Conservation (phyloP, 1,139 yeast genomes). For the Taiozyma onychis region DNA sequence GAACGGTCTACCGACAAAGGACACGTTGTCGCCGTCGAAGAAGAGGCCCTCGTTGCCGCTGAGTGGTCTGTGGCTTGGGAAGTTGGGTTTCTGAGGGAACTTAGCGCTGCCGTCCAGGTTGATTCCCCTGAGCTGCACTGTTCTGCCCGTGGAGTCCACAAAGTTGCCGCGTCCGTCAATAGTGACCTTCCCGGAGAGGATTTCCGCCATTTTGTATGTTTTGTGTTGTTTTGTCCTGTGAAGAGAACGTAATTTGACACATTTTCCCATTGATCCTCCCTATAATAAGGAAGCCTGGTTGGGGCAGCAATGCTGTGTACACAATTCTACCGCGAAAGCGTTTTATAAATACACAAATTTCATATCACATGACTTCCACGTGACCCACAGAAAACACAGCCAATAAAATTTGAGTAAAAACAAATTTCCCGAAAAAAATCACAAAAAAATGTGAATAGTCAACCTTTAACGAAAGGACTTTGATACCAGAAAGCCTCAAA, state of each 20-base stretch:
- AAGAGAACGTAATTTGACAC: too few relatives aligned
- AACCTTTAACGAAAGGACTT: too few relatives aligned
- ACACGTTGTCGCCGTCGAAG: conserved; percentile 63
- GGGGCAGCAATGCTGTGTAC: too few relatives aligned
- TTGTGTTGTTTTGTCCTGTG: neutral
- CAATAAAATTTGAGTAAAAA: conserved; percentile 16
- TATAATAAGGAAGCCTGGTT: too few relatives aligned
- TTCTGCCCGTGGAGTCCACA: conserved; percentile 54
- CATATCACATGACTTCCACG: neutral
- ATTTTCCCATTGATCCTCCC: too few relatives aligned
- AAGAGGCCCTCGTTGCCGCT: conserved; percentile 40
- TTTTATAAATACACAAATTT: too few relatives aligned
- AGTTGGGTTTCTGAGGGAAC: conserved; percentile 53
- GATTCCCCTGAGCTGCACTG: conserved; percentile 68
- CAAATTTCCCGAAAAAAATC: conserved; percentile 9
- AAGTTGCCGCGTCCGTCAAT: conserved; percentile 42
- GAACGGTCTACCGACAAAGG: conserved; percentile 81
- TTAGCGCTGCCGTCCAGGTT: conserved; percentile 78
- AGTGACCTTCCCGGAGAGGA: conserved; percentile 11
- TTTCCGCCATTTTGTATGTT: neutral
- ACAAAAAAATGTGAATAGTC: neutral
- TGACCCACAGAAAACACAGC: conserved; percentile 3
- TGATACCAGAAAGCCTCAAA: too few relatives aligned
- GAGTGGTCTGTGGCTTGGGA: conserved; percentile 48
- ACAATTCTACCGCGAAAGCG: too few relatives aligned